Conservation (phyloP, 495 filamentous ascomycete genomes). For the Aspergillus sclerotiicarbonarius region DNA sequence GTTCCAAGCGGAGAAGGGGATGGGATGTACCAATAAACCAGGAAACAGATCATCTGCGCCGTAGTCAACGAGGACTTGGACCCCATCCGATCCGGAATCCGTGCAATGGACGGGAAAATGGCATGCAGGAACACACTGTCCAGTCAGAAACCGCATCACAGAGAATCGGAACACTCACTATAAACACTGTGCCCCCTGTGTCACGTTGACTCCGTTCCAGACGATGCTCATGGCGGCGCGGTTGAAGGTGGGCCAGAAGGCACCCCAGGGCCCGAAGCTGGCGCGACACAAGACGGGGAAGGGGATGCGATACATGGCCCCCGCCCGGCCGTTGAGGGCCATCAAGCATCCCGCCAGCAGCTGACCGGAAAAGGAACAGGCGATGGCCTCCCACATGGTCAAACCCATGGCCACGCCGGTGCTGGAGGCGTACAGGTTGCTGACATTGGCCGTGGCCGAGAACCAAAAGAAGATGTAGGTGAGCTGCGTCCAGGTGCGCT, state of each 20-base stretch:
- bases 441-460: constrained; percentile 39
- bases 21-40: constrained; percentile 28
- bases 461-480: constrained; percentile 42
- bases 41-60: constrained; percentile 39
- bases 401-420: constrained; percentile 34
- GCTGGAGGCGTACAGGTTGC: constrained; percentile 36
- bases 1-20: no score
- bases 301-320: constrained; percentile 38
- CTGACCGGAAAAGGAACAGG: constrained; percentile 32
- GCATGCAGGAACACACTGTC: constrained; percentile 36
- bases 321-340: constrained; percentile 37
- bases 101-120: constrained; percentile 33
- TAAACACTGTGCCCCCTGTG: constrained; percentile 38
- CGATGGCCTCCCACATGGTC: constrained; percentile 39
- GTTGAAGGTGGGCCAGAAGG: constrained; percentile 40
- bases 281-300: constrained; percentile 37
- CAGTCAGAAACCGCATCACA: background rate
- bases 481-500: constrained; percentile 37
- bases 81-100: constrained; percentile 34
- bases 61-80: constrained; percentile 31
- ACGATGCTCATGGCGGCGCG: constrained; percentile 39
- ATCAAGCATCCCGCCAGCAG: constrained; percentile 30
- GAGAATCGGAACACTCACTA: constrained; percentile 20
- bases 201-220: constrained; percentile 38
- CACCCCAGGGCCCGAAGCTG: constrained; percentile 35